Conservation (phyloP, 1,139 yeast species). For the Scheffersomyces illinoinensis region DNA sequence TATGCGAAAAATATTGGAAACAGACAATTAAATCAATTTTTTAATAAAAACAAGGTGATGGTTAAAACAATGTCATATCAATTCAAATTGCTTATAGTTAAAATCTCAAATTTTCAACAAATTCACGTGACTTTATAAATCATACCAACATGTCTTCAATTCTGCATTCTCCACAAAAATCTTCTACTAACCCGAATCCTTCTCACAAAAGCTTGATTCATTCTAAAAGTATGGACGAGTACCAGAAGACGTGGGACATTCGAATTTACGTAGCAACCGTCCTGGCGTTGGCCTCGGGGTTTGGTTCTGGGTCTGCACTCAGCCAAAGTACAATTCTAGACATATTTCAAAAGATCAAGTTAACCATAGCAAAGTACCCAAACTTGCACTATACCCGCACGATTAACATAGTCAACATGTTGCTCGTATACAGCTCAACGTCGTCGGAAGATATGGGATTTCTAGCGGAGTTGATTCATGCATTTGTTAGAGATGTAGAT, state of each 20-base stretch:
- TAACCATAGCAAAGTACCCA: background rate
- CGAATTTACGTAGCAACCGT: slow-evolving; percentile 10
- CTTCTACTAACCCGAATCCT: background rate
- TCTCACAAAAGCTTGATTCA: background rate
- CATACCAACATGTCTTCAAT: background rate
- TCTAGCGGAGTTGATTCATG: slow-evolving; percentile 9
- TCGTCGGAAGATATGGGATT: slow-evolving; percentile 7
- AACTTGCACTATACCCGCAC: slow-evolving; percentile 2
- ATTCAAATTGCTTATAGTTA: background rate
- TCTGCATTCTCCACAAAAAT: background rate
- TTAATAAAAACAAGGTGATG: background rate
- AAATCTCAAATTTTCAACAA: background rate
- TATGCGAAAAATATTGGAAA: background rate
- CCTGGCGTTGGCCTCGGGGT: slow-evolving; percentile 5
- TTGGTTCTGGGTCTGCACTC: background rate
- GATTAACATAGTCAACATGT: slow-evolving; percentile 12
- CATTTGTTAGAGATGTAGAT: slow-evolving; percentile 5
- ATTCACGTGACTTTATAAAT: background rate
- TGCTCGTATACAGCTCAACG: slow-evolving; percentile 17
- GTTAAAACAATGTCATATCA: too few relatives aligned
- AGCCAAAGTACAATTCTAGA: background rate
- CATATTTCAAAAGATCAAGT: slow-evolving; percentile 4
- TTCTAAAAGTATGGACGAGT: background rate
- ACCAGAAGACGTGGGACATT: slow-evolving; percentile 4
- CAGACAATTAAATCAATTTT: background rate